Conservation (phyloP, 305 asterid species). For the Fraxinus paxiana region DNA sequence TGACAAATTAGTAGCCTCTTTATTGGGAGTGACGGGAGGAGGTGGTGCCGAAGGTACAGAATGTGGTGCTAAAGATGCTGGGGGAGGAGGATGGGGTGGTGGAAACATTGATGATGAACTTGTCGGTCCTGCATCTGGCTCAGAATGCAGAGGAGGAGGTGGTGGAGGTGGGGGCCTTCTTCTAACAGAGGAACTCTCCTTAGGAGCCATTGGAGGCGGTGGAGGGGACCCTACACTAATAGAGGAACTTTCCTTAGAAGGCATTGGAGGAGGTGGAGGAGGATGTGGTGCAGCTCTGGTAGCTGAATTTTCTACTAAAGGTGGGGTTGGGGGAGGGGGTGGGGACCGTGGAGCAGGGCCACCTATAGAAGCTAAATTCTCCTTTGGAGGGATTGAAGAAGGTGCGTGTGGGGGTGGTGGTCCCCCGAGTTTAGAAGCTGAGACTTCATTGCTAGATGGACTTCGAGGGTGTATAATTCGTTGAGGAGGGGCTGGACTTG, state of each 20-base stretch:
- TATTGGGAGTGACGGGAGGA: conserved; percentile 48
- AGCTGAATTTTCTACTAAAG: conserved; percentile 26
- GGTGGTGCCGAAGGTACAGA: conserved; percentile 58
- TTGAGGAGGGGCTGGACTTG: conserved; percentile 18
- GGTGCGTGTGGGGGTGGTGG: conserved; percentile 36
- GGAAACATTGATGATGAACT: conserved; percentile 32
- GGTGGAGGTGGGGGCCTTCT: conserved; percentile 31
- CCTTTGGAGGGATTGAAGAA: conserved; percentile 28
- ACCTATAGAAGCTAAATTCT: conserved; percentile 13
- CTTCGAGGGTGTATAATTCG: conserved; percentile 3
- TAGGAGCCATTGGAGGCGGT: conserved; percentile 26
- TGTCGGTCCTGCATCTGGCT: not conserved
- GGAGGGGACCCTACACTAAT: conserved; percentile 31
- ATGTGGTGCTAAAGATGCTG: conserved; percentile 21
- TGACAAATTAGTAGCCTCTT: conserved; percentile 31
- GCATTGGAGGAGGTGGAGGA: conserved; percentile 33
- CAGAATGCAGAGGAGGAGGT: conserved; percentile 29
- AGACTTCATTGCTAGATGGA: conserved; percentile 22
- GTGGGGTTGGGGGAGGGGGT: conserved; percentile 31
- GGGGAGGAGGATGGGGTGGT: conserved; percentile 49
- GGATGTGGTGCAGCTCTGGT: conserved; percentile 25
- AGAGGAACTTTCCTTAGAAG: conserved; percentile 34
- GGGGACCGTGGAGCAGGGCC: conserved; percentile 7
- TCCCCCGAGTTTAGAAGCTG: conserved; percentile 29
- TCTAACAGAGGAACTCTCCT: conserved; percentile 33